phyloP scores from a whole-genome alignment of 129 eudicot species.

The Flaveria ramosissima region DNA sequence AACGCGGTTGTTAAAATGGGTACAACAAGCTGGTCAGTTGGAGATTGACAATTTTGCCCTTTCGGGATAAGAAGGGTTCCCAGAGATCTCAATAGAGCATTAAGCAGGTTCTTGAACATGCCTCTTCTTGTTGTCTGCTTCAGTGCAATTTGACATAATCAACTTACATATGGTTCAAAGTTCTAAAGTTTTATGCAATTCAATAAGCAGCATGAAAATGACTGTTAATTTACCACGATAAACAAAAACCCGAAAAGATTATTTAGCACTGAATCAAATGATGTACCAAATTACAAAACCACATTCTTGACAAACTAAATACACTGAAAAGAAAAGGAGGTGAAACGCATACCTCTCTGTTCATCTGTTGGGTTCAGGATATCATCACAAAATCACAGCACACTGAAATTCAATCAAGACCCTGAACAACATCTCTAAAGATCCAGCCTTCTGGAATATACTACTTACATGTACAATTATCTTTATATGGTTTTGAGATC shows the following conservation, averaged over 20 bases:
- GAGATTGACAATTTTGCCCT: conserved; percentile 3
- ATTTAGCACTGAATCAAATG: conserved; percentile 24
- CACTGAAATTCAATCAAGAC: too few relatives aligned
- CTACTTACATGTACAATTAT: conserved; percentile 27
- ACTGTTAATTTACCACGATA: background rate
- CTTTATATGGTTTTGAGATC: conserved; percentile 25
- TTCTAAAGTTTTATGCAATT: conserved; percentile 15
- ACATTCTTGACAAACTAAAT: conserved; percentile 12
- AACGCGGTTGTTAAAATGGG: background rate
- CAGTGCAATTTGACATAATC: background rate
- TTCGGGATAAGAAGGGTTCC: background rate
- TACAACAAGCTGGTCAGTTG: conserved; percentile 18
- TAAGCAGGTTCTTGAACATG: conserved; percentile 3
- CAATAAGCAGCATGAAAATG: background rate
- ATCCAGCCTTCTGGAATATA: conserved; percentile 24
- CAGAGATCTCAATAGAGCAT: background rate
- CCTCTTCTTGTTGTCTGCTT: background rate
- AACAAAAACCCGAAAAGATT: background rate
- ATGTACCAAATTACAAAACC: conserved; percentile 16
- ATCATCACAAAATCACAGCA: too few relatives aligned
- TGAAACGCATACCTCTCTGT: background rate
- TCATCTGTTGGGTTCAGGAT: too few relatives aligned
- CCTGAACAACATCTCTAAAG: background rate
- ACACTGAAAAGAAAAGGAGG: background rate
- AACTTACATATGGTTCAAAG: background rate